Conservation (phyloP, 148 eudicot genomes). For the Silene conica region DNA sequence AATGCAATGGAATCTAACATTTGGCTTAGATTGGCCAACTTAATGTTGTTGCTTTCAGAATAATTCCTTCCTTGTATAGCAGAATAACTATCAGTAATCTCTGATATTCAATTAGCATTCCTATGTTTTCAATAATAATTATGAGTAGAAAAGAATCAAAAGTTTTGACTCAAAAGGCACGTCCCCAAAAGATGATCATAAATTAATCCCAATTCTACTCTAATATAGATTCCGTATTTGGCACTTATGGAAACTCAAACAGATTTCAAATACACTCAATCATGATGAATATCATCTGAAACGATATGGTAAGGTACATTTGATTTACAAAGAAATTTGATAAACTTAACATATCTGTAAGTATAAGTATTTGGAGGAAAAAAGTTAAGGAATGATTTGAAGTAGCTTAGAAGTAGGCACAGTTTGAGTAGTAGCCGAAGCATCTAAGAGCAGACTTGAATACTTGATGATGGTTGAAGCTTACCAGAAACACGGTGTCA, state of each 20-base stretch:
- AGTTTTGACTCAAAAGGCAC: background rate
- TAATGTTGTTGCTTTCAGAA: constrained; percentile 4
- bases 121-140: background rate
- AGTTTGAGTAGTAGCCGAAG: no score
- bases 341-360: no score
- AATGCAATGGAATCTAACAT: constrained; percentile 4
- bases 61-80: constrained; percentile 17
- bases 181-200: background rate
- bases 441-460: no score
- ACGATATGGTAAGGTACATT: background rate
- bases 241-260: background rate
- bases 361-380: no score
- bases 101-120: background rate
- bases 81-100: background rate
- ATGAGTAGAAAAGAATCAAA: background rate
- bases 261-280: background rate
- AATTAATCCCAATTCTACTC: background rate
- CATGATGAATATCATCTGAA: background rate
- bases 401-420: no score
- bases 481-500: no score
- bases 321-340: no score
- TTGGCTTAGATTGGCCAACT: constrained; percentile 1
- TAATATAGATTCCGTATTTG: no score
- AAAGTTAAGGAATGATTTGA: no score
- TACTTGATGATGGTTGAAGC: no score